Evolutionary conservation across 2,329 filamentous ascomycete species (phyloP).

Genomic region (Cytospora mali): DNA sequence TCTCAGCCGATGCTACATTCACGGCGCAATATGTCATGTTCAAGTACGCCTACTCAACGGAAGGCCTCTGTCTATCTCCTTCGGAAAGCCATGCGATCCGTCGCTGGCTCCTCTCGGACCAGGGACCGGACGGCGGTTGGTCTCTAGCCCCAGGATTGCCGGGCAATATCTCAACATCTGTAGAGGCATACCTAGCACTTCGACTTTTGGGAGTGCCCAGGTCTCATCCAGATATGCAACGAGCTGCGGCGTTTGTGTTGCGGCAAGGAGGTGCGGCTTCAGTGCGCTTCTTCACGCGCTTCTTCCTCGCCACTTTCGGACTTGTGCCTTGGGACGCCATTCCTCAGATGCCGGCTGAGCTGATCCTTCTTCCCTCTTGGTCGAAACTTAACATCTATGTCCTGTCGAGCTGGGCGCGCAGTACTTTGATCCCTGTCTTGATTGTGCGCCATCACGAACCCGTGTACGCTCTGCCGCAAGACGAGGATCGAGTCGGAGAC

Average conservation of each 20-base stretch:
- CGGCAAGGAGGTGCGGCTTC: conserved; percentile 35
- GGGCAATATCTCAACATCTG: conserved; percentile 31
- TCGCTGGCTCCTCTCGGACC: background rate
- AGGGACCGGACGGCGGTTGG: background rate
- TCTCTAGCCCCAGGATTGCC: background rate
- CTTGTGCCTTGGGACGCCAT: conserved; percentile 39
- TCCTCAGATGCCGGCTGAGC: conserved; percentile 38
- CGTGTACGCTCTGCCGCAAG: conserved; percentile 35
- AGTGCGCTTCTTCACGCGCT: conserved; percentile 34
- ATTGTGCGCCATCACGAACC: conserved; percentile 36
- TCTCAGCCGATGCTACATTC: conserved; percentile 5
- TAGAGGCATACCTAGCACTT: conserved; percentile 39
- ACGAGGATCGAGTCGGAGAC: conserved; percentile 7
- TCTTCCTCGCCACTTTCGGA: conserved; percentile 33
- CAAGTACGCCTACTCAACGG: conserved; percentile 1
- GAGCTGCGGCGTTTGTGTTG: conserved; percentile 33
- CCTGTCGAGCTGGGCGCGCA: conserved; percentile 35
- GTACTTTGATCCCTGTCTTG: conserved; percentile 31
- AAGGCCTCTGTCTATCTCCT: background rate
- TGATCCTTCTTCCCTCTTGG: conserved; percentile 37
- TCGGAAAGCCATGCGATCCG: background rate
- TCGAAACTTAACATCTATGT: conserved; percentile 38
- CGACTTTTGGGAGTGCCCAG: conserved; percentile 35
- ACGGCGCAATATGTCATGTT: conserved; percentile 10
- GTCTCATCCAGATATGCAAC: conserved; percentile 26